Conservation (phyloP, 75 land plant species). For the Selaginella moellendorffii region DNA sequence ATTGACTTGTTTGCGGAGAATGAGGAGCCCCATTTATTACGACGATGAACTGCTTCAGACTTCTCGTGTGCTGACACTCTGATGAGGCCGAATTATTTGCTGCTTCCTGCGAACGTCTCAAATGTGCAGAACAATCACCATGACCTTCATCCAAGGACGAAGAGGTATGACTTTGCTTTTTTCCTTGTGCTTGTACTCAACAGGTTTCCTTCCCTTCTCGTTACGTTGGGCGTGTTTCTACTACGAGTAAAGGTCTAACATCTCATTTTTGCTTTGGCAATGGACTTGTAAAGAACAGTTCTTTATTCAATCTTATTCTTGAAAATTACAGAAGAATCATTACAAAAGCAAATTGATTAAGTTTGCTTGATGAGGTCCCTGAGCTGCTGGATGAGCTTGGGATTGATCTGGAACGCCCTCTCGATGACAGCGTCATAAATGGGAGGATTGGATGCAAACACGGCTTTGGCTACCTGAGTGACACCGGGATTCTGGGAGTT, state of each 20-base stretch:
- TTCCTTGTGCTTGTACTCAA: slow-evolving; percentile 30
- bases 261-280: neutral
- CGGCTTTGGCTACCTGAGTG: too few relatives aligned
- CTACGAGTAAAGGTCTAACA: slow-evolving; percentile 25
- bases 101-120: slow-evolving; percentile 82
- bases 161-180: too few relatives aligned
- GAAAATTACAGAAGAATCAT: too few relatives aligned
- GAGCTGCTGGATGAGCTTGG: too few relatives aligned
- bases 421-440: too few relatives aligned
- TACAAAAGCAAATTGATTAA: too few relatives aligned
- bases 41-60: slow-evolving; percentile 72
- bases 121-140: slow-evolving; percentile 87
- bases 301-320: too few relatives aligned
- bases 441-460: too few relatives aligned
- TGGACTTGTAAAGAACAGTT: too few relatives aligned
- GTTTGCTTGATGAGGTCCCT: too few relatives aligned
- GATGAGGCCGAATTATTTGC: slow-evolving; percentile 69
- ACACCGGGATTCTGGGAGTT: too few relatives aligned
- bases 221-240: slow-evolving; percentile 23
- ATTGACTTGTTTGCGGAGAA: slow-evolving; percentile 77
- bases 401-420: too few relatives aligned
- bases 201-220: slow-evolving; percentile 37
- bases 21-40: slow-evolving; percentile 64
- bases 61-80: slow-evolving; percentile 74
- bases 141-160: slow-evolving; percentile 91